phyloP scores from a whole-genome alignment of 192 early-diverging fungal species.

The Funneliformis mosseae region DNA sequence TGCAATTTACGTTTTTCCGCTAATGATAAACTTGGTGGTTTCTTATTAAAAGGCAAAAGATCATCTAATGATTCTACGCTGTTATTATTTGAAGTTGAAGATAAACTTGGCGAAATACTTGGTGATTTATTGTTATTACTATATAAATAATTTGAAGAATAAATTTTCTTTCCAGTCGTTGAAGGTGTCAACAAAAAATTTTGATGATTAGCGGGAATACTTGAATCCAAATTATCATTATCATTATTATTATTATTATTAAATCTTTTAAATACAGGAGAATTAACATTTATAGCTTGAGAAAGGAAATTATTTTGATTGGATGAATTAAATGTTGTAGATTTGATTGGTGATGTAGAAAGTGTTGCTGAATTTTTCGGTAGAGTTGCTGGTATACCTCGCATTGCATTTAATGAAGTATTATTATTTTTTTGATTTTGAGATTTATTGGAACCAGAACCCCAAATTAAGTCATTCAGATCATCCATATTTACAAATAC shows the following conservation, averaged over 20 bases:
- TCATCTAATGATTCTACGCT: neutral
- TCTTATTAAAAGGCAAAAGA: constrained; percentile 18
- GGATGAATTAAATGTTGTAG: neutral
- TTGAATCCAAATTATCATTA: neutral
- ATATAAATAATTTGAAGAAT: neutral
- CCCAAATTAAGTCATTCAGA: constrained; percentile 18
- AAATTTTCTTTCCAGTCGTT: neutral
- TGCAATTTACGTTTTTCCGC: constrained; percentile 3
- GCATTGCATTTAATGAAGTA: neutral
- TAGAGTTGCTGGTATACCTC: too few relatives aligned
- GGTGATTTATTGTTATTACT: neutral
- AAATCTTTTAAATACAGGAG: constrained; percentile 19
- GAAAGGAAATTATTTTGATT: neutral
- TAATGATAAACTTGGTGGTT: neutral
- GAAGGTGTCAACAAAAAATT: neutral
- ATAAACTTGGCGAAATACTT: neutral
- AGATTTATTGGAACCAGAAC: neutral
- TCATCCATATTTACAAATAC: constrained; percentile 10
- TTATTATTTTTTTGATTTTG: neutral
- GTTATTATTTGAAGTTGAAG: neutral
- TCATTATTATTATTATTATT: constrained; percentile 6
- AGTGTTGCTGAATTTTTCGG: neutral
- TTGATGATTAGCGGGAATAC: neutral
- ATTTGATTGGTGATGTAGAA: neutral
- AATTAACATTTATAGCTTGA: constrained; percentile 10